Conservation (phyloP, 768 basidiomycete species). For the Lactarius vividus region DNA sequence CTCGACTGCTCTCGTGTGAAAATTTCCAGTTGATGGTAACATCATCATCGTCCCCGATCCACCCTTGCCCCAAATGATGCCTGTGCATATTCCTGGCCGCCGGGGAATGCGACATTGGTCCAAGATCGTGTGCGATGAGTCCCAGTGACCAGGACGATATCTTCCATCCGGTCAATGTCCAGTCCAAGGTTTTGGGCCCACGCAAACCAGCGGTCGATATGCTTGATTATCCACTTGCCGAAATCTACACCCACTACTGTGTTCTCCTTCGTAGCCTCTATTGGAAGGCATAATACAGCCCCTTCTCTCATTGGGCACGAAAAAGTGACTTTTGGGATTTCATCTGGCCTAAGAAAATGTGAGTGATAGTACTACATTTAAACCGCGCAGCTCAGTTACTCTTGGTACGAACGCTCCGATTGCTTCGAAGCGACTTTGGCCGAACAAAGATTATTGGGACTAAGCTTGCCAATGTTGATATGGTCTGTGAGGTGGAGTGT, state of each 20-base stretch:
- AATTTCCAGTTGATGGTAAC: not conserved
- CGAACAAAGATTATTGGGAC: not conserved
- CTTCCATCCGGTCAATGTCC: not conserved
- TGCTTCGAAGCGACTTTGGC: not conserved
- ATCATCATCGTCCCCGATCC: not conserved
- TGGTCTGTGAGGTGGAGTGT: accelerated
- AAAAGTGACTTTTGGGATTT: not conserved
- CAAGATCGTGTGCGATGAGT: slow-evolving; percentile 2
- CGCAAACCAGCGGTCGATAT: not conserved
- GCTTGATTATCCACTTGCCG: not conserved
- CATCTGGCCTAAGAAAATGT: no score
- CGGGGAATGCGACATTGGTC: not conserved
- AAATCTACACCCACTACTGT: not conserved
- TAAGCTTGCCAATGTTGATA: not conserved
- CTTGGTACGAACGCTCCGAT: no score
- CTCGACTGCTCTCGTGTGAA: not conserved
- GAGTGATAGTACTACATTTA: no score
- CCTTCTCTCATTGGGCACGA: not conserved
- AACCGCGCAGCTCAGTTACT: no score
- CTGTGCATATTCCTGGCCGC: not conserved
- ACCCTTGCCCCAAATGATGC: not conserved
- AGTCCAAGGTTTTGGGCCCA: not conserved
- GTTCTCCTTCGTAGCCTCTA: no score
- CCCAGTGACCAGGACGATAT: slow-evolving; percentile 2
- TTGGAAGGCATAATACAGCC: no score